phyloP scores from a whole-genome alignment of 1,284 basidiomycete genomes.

The Irpex sp. region DNA sequence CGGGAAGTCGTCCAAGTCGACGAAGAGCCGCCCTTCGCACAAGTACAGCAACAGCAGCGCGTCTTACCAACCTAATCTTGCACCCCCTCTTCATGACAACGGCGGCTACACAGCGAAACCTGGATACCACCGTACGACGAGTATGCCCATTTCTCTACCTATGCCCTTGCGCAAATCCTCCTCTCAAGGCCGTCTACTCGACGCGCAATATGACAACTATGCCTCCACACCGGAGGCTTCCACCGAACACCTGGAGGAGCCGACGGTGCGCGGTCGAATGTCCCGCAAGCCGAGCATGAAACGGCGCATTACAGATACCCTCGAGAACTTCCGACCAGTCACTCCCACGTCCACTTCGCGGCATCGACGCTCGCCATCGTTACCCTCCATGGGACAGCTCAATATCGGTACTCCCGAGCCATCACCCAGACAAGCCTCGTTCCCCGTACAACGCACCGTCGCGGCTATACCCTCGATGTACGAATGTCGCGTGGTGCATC shows the following conservation, averaged over 20 bases:
- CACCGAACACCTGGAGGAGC: constrained; percentile 18
- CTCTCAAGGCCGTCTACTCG: constrained; percentile 31
- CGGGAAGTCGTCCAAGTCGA: constrained; percentile 33
- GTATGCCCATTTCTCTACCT: constrained; percentile 35
- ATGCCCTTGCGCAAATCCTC: constrained; percentile 31
- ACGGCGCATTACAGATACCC: constrained; percentile 42
- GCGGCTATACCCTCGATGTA: constrained; percentile 45
- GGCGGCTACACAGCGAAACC: constrained; percentile 1
- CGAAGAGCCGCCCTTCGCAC: constrained; percentile 11
- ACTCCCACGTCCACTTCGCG: constrained; percentile 19
- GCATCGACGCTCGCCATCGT: constrained; percentile 25
- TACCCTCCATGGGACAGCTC: constrained; percentile 16
- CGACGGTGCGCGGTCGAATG: constrained; percentile 37
- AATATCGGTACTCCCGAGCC: constrained; percentile 15
- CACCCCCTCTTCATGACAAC: not conserved
- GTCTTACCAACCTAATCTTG: constrained; percentile 7
- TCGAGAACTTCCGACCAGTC: constrained; percentile 24
- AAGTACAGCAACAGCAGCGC: constrained; percentile 18
- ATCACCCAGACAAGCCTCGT: constrained; percentile 19
- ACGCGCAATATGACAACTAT: constrained; percentile 7
- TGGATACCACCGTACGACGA: constrained; percentile 37
- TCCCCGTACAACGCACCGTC: constrained; percentile 23
- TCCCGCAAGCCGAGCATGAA: constrained; percentile 43
- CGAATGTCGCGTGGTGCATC: constrained; percentile 60
- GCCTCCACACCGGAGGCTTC: not conserved